Evolutionary conservation across 2,329 filamentous ascomycete genomes (phyloP), one percentile per base, ranked within the genome.

Genomic region (Xylaria sp.): DNA sequence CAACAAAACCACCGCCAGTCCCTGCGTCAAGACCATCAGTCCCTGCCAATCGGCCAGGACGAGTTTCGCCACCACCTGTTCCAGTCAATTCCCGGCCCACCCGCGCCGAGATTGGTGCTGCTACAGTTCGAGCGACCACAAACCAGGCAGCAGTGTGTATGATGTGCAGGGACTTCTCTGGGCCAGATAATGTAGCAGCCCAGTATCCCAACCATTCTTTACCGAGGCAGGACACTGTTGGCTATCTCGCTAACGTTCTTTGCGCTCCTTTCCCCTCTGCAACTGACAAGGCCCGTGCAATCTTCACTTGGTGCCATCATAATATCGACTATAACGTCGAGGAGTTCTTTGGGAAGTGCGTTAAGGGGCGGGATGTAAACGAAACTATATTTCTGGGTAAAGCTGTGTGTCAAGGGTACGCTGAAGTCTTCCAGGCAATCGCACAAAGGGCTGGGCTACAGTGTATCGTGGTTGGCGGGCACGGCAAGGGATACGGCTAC

Each of bases 301-400:
- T 99, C 63, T 98, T 98, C 74, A 92, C 91, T 1, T 99, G 95
- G 95, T 87, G 94, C 42, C 94, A 98, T 77, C 89, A 98, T 77
- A 98, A 98, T 71, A 89, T 99, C 61, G 84, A 83, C 49, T 99
- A 98, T 75, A 92, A 98, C 74, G 87, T 88, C 0, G 83, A 86
- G 25, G 85, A 89, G 23, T 96, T 97, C 79, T 96, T 96, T 73
- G 86, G 83, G 60, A 86, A 88, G 37, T 87, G 81, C 49, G 80
- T 96, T 33, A 83, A 87, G 65, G 81, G 84, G 7, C 88, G 87
- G 43, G 89, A 87, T 0, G 89, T 92, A 0, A 85, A 88, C 35
- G 87, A 89, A 33, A 94, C 91, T 0, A 86, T 98, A 11, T 83
- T 87, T 31, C 84, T 84, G 15, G 95, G 95, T 33, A 82, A 91